Evolutionary conservation across 352 stramenopile species (phyloP), one percentile per base, ranked within the genome.

Genomic region (Pythium dissimile): DNA sequence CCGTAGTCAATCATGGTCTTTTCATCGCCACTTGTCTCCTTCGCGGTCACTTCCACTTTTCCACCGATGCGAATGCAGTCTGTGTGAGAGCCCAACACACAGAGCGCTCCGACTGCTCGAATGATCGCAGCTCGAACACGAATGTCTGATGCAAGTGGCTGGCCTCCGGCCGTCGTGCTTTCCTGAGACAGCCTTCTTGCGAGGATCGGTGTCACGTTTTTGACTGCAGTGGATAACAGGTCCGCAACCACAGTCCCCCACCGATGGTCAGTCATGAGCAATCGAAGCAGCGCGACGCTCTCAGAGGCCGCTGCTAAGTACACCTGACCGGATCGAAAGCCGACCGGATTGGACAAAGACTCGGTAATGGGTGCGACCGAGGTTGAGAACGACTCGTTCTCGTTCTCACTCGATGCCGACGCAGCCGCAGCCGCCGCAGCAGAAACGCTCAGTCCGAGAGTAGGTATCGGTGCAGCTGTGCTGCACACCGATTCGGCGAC

Each of bases 401-500:
- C 37, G 23, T 16, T 49, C 1, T 54, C 47, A 13, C 30, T 30
- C 9, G 47, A 45, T 30, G 38, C 23, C 54, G 54, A 26, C 59
- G 48, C 28, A 47, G 32, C 20, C 12, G 26, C 54, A 35, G 47
- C 53, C 18, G 46, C 69, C 27, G 51, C 45, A 12, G 44, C 58
- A 15, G 71, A 62, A 15, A 80, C 67, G 43, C 71, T 84, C 7
- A 86, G 60, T n/a, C 72, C 60, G 30, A 86, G 74, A 7, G 73
- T 78, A 18, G 77, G 57, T 63, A 90, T 69, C 10, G 84, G 79
- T 37, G 84, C 75, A 18, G 77, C 77, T 10, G 81, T 90, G 35
- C 81, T 92, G 54, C 81, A 93, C 16, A 95, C 77, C 0, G 86
- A 92, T 35, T 95, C 86, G 6, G 86, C 82, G 12, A 95, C 84